These are phyloP conservation scores for Corchorus capsularis DNA, from an alignment of 345 rosid species.

Conservation along the genomic window DNA sequence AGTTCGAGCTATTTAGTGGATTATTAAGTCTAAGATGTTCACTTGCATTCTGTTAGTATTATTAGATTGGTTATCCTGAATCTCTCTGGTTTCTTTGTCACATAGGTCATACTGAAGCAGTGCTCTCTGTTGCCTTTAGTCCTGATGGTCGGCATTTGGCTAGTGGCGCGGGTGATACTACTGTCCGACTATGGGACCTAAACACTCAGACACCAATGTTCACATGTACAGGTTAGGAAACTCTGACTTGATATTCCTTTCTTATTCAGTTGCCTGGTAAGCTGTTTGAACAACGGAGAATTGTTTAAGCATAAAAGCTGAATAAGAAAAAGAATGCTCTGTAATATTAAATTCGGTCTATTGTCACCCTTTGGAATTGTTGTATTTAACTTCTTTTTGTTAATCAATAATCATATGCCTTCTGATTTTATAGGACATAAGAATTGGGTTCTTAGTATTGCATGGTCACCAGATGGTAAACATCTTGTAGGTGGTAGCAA, in stretches of 20 bases:
- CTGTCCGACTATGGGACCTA: constrained; percentile 95
- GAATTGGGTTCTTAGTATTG: constrained; percentile 93
- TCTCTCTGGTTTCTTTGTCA: neutral
- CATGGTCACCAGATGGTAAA: constrained; percentile 97
- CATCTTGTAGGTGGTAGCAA: constrained; percentile 91
- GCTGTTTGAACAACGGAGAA: neutral
- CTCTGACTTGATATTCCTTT: neutral
- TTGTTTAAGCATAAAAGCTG: neutral
- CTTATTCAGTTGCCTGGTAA: neutral
- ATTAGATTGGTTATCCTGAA: neutral
- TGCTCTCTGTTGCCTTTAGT: constrained; percentile 88
- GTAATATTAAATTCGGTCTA: neutral
- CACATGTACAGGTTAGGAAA: constrained; percentile 74
- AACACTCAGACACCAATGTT: constrained; percentile 89
- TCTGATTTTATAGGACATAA: constrained; percentile 66
- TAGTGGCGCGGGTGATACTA: constrained; percentile 96
- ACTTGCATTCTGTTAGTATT: neutral
- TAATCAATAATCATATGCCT: neutral
- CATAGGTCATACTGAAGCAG: constrained; percentile 86
- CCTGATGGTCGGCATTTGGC: constrained; percentile 93
- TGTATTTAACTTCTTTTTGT: neutral
- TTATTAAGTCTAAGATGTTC: neutral
- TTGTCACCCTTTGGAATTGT: neutral
- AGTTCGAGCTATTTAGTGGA: no score
- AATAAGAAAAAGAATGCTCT: neutral